Conservation (phyloP, 2,329 filamentous ascomycete species). For the Curvularia verruculosa region DNA sequence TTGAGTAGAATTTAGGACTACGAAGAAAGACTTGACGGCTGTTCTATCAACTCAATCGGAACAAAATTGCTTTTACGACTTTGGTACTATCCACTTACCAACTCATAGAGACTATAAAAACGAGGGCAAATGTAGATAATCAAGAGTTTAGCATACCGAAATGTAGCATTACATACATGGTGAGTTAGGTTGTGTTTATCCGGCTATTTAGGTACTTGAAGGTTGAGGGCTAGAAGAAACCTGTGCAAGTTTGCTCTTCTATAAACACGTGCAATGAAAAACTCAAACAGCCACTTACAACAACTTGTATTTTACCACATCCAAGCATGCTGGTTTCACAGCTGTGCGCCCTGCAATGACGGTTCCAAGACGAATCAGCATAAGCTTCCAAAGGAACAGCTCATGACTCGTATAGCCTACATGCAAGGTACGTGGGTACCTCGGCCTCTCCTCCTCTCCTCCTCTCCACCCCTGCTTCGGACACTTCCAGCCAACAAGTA, state of each 20-base stretch:
- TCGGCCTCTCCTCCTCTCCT: conserved; percentile 8
- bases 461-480: neutral
- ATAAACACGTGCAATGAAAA: neutral
- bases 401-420: conserved; percentile 16
- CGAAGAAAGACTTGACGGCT: neutral
- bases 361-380: neutral
- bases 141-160: too few relatives aligned
- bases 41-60: too few relatives aligned
- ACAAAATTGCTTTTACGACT: too few relatives aligned
- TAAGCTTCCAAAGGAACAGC: neutral
- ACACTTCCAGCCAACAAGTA: neutral
- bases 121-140: too few relatives aligned
- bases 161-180: too few relatives aligned
- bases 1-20: too few relatives aligned
- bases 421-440: conserved; percentile 14
- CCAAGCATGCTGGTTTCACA: neutral
- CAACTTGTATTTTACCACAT: neutral
- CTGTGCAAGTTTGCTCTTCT: neutral
- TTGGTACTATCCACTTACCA: too few relatives aligned
- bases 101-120: too few relatives aligned
- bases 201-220: too few relatives aligned
- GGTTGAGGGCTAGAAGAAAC: neutral
- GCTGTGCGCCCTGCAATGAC: neutral
- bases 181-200: too few relatives aligned
- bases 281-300: neutral